Evolutionary conservation across 768 basidiomycete genomes (phyloP).

Genomic region (Hericium alpestre): DNA sequence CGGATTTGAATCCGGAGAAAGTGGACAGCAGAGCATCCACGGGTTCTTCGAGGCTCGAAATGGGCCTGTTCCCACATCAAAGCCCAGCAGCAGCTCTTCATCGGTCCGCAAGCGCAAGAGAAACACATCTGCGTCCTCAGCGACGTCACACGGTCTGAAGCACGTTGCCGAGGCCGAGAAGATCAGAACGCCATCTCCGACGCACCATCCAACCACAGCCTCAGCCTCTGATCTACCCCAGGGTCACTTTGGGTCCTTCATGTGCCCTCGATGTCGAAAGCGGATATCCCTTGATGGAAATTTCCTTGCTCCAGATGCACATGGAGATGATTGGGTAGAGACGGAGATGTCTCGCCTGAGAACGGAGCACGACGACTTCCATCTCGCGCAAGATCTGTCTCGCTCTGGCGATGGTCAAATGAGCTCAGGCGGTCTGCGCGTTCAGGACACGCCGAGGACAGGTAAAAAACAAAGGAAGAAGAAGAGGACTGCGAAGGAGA

Average conservation of each 20-base stretch:
- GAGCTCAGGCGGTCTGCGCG: constrained; percentile 11
- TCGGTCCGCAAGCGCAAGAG: constrained; percentile 26
- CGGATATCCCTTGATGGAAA: background rate
- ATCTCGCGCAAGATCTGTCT: constrained; percentile 74
- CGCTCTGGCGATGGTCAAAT: constrained; percentile 15
- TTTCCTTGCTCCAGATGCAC: constrained; percentile 15
- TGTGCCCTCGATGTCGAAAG: background rate
- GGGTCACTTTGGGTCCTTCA: background rate
- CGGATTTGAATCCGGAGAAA: constrained; percentile 64
- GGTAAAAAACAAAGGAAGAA: constrained; percentile 14
- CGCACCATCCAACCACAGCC: background rate
- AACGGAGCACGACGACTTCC: constrained; percentile 81
- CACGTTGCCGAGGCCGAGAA: background rate
- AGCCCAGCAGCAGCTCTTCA: background rate
- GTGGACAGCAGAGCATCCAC: constrained; percentile 80
- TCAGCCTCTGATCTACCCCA: background rate
- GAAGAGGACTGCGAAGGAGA: constrained; percentile 20
- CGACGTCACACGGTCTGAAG: background rate
- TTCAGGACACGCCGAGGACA: constrained; percentile 10
- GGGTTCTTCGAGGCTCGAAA: constrained; percentile 56
- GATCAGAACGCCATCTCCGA: background rate
- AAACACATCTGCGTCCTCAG: background rate
- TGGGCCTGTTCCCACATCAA: constrained; percentile 3
- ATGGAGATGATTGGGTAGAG: constrained; percentile 13
- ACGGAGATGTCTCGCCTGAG: constrained; percentile 29